Evolutionary conservation across 192 early-diverging fungal genomes (phyloP).

Genomic region (Dispira parvispora): DNA sequence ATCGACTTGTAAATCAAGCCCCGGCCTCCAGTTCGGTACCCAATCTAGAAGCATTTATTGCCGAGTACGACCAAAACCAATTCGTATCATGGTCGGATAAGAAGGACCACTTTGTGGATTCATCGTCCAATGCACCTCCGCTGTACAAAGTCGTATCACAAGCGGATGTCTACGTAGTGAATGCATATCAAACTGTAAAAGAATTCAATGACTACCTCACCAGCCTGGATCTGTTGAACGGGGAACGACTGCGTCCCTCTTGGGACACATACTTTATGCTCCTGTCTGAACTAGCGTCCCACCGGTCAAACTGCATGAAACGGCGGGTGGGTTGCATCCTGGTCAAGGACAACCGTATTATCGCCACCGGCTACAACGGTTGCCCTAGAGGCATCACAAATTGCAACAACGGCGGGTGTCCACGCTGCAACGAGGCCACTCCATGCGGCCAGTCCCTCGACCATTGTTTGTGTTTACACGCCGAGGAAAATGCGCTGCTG

Average conservation of each 20-base stretch:
- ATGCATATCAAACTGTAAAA: conserved; percentile 23
- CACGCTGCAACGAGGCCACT: conserved; percentile 75
- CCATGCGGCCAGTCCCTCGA: conserved; percentile 65
- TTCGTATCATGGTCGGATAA: conserved; percentile 19
- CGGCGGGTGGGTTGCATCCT: conserved; percentile 90
- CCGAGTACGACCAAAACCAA: conserved; percentile 29
- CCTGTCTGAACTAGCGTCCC: conserved; percentile 77
- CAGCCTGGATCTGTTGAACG: conserved; percentile 40
- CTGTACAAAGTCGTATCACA: conserved; percentile 21
- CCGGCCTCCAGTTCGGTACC: conserved; percentile 1
- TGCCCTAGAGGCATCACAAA: conserved; percentile 83
- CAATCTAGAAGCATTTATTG: conserved; percentile 40
- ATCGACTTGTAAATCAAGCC: conserved; percentile 20
- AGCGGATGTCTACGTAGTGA: conserved; percentile 48
- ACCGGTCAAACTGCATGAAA: conserved; percentile 96
- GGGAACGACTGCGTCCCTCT: conserved; percentile 65
- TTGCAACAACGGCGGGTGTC: conserved; percentile 91
- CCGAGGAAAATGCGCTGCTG: conserved; percentile 94
- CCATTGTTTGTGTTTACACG: conserved; percentile 89
- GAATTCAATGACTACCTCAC: conserved; percentile 28
- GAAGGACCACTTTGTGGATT: neutral
- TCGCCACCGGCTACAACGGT: conserved; percentile 98
- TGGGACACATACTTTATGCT: conserved; percentile 99
- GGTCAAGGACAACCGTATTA: conserved; percentile 69
- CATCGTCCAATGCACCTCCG: conserved; percentile 6